Base-by-base conservation (phyloP, 148 eudicot genomes). In the Amaranthus palmeri region DNA sequence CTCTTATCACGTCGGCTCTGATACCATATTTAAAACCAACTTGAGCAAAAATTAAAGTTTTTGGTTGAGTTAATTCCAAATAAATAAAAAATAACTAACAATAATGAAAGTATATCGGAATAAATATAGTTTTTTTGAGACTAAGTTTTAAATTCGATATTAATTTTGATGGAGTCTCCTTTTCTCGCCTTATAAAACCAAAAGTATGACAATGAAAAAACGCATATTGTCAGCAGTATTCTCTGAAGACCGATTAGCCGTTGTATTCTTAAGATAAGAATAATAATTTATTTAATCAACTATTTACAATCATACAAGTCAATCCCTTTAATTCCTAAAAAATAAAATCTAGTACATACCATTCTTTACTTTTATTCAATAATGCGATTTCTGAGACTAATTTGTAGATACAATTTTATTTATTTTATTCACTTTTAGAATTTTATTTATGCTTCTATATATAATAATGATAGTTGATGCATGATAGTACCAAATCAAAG, bases 221-320 rank as follows among this genome's bases (percentile, higher is more conserved):
- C 49, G 36, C 58, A 64, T 43, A 25, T 63, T 65, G 78, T 75
- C 78, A 58, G 78, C 60, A 58, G 46, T 67, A 75, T 75, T 75
- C 53, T 51, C 72, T 59, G 72, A 52, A 47, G 40, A 64, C 47
- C 42, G 40, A 64, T 64, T 14, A 50, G 61, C 59, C 53, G 58
- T 52, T 44, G 45, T 75, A 58, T 36, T 15, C 7, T 14, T 58
- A 47, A 9, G 54, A 15, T 58, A 47, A 9, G 54, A 15, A 46
- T 17, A 47, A 14, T 63, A n/a, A n/a, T n/a, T n/a, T n/a, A n/a
- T n/a, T n/a, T n/a, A n/a, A n/a, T n/a, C n/a, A n/a, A n/a, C n/a
- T n/a, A n/a, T 3, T 4, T 61, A 43, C 5, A 60, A 65, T 65
- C 7, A 61, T 11, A 61, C 49, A 12, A 4, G 43, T 65, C 36